These are phyloP conservation scores for Marchantia paleacea DNA, from an alignment of 225 moss, liverwort and hornwort species.

Conservation along the genomic window DNA sequence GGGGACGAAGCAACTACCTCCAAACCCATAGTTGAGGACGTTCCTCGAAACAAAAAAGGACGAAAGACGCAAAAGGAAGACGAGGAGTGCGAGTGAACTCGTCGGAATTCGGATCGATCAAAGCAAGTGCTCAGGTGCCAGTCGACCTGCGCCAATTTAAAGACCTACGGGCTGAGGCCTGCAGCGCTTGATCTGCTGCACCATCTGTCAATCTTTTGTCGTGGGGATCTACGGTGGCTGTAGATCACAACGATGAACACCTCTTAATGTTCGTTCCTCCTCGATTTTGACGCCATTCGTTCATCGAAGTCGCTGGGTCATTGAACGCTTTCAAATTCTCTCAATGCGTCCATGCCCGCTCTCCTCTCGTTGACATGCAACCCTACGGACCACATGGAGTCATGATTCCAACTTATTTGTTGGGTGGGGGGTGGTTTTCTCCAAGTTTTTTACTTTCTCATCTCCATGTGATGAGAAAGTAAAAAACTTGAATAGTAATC, in stretches of 20 bases:
- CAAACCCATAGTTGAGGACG: conserved; percentile 2
- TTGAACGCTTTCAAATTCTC: no score
- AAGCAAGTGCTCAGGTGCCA: neutral
- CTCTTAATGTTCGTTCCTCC: neutral
- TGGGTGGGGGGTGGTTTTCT: no score
- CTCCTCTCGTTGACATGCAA: no score
- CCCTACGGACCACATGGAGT: no score
- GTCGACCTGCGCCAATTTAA: neutral
- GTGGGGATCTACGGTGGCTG: neutral
- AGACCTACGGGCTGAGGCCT: neutral
- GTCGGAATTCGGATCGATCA: neutral
- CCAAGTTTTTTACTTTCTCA: no score
- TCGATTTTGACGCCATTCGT: neutral
- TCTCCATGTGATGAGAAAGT: no score
- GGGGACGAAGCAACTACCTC: neutral
- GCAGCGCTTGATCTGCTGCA: neutral
- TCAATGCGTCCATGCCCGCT: no score
- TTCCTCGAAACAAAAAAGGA: neutral
- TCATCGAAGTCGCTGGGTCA: no score
- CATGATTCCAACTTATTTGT: no score
- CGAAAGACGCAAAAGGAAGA: neutral
- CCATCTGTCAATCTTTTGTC: neutral
- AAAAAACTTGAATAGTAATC: no score
- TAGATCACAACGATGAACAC: neutral
- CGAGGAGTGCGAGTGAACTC: neutral